A percentile compares a stretch with the other conserved stretches of the same genome.
phyloP scores from a whole-genome alignment of 177 flowering plant species.

The Vitis hybrid region DNA sequence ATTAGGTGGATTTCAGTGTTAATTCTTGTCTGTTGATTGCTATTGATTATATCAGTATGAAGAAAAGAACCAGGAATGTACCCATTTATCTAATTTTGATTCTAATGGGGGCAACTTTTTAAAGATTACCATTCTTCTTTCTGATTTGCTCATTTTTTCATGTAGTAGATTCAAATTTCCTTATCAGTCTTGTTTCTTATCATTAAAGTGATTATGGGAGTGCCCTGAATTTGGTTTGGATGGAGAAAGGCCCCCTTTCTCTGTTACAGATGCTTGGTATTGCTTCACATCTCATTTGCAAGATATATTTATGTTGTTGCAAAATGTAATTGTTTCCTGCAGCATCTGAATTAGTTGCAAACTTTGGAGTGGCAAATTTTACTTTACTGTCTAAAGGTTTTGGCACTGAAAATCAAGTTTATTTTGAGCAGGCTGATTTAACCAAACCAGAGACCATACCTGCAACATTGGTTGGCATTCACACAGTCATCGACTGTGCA shows the following conservation, averaged over 20 bases:
- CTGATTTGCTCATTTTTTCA: no score
- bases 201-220: no score
- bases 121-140: no score
- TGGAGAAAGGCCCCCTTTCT: not conserved
- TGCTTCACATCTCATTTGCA: not conserved
- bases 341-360: not conserved
- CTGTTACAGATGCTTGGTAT: not conserved
- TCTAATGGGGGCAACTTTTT: no score
- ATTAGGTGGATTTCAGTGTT: no score
- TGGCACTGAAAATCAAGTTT: slow-evolving; percentile 5
- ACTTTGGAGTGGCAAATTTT: not conserved
- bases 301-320: not conserved
- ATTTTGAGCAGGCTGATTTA: slow-evolving; percentile 75
- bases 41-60: no score
- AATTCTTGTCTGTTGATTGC: no score
- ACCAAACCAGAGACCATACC: slow-evolving; percentile 97
- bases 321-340: not conserved
- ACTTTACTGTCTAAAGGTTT: not conserved
- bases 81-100: no score
- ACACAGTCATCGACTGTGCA: slow-evolving; percentile 95
- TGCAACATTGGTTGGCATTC: slow-evolving; percentile 91
- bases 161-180: no score
- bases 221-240: no score
- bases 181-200: no score
- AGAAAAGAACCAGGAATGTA: no score